These are phyloP conservation scores for Aspergillus costaricaensis DNA, from an alignment of 2,329 filamentous ascomycete species.

Conservation along the genomic window DNA sequence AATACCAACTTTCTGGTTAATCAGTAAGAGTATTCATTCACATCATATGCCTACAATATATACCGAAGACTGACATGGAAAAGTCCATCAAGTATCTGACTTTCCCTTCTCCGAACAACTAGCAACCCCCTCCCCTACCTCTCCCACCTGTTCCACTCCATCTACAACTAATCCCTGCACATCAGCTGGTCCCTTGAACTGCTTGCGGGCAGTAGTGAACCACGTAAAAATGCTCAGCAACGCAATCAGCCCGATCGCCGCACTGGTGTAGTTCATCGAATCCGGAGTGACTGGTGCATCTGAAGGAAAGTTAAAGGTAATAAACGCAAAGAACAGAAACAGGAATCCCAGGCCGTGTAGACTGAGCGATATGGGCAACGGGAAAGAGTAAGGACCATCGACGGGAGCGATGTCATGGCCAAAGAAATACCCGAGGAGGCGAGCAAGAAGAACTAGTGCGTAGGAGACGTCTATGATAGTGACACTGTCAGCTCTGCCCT, in stretches of 20 bases:
- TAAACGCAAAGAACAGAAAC: constrained; percentile 56
- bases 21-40: neutral
- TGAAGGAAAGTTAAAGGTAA: constrained; percentile 60
- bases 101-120: neutral
- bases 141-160: neutral
- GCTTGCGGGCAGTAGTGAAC: constrained; percentile 53
- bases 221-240: constrained; percentile 54
- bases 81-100: neutral
- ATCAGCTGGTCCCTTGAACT: constrained; percentile 52
- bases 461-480: constrained; percentile 54
- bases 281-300: constrained; percentile 53
- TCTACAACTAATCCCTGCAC: constrained; percentile 1
- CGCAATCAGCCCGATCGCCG: constrained; percentile 58
- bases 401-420: constrained; percentile 40
- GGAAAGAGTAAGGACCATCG: constrained; percentile 43
- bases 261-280: constrained; percentile 62
- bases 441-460: constrained; percentile 56
- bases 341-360: constrained; percentile 55
- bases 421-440: constrained; percentile 51
- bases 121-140: neutral
- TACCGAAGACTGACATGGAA: neutral
- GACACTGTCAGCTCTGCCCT: neutral
- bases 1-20: neutral
- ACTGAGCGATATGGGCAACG: constrained; percentile 46
- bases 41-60: neutral